phyloP scores from a whole-genome alignment of 164 flowering plant genomes.

The Nelumbo lutea region DNA sequence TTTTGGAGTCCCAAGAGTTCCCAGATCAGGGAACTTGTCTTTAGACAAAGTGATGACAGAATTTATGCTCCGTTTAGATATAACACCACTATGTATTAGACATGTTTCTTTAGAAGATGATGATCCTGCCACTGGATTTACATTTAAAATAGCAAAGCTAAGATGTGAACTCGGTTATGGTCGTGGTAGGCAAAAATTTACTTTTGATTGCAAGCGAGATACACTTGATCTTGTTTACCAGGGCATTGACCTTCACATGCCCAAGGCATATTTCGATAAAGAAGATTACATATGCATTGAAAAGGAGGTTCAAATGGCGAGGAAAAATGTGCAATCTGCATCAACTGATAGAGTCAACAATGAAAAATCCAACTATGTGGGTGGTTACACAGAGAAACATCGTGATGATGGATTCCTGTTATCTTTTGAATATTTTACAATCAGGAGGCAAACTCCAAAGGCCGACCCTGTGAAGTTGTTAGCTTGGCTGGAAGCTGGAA shows the following conservation, averaged over 20 bases:
- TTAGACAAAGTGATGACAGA: slow-evolving; percentile 96
- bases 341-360: slow-evolving; percentile 40
- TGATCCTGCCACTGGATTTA: slow-evolving; percentile 95
- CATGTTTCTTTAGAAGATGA: slow-evolving; percentile 74
- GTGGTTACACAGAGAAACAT: slow-evolving; percentile 50
- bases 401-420: slow-evolving; percentile 88
- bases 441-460: slow-evolving; percentile 91
- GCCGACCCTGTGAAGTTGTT: slow-evolving; percentile 85
- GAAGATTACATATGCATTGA: slow-evolving; percentile 44
- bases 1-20: slow-evolving; percentile 78
- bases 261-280: slow-evolving; percentile 54
- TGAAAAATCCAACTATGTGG: slow-evolving; percentile 41
- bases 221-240: slow-evolving; percentile 93
- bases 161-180: slow-evolving; percentile 73
- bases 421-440: slow-evolving; percentile 93
- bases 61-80: slow-evolving; percentile 81
- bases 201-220: slow-evolving; percentile 89
- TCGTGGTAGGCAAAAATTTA: slow-evolving; percentile 82
- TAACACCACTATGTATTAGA: slow-evolving; percentile 68
- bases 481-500: slow-evolving; percentile 98
- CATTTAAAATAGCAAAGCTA: slow-evolving; percentile 66
- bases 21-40: slow-evolving; percentile 94
- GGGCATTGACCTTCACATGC: slow-evolving; percentile 86
- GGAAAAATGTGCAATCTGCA: slow-evolving; percentile 42
- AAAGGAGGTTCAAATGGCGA: slow-evolving; percentile 47